Conservation (phyloP, 2,329 filamentous ascomycete species). For the Fusarium subglutinans region DNA sequence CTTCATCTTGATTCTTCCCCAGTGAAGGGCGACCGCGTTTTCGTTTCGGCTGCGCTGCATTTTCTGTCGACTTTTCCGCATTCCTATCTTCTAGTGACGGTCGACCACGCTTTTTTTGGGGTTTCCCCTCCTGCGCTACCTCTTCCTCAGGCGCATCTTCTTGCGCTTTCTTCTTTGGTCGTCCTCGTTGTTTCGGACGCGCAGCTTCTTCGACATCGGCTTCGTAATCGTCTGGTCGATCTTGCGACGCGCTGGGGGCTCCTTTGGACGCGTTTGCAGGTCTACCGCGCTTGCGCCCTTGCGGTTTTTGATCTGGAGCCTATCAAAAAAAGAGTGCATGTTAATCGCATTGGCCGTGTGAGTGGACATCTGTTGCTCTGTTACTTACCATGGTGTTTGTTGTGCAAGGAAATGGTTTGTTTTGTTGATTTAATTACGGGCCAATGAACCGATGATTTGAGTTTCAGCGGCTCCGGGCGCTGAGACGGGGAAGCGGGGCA, state of each 20-base stretch:
- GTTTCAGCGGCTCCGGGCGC: slow-evolving; percentile 26
- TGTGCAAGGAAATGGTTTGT: slow-evolving; percentile 3
- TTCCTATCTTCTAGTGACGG: slow-evolving; percentile 35
- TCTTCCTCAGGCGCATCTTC: slow-evolving; percentile 8
- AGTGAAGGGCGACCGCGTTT: slow-evolving; percentile 50
- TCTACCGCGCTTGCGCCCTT: slow-evolving; percentile 56
- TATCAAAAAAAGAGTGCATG: neutral
- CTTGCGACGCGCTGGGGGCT: slow-evolving; percentile 40
- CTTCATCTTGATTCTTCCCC: slow-evolving; percentile 13
- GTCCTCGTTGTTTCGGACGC: slow-evolving; percentile 36
- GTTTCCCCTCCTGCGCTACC: slow-evolving; percentile 15
- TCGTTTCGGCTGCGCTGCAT: slow-evolving; percentile 44
- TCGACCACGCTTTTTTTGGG: slow-evolving; percentile 43
- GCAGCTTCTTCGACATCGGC: slow-evolving; percentile 40
- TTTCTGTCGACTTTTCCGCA: slow-evolving; percentile 14
- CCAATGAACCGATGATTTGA: slow-evolving; percentile 17
- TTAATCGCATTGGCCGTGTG: neutral
- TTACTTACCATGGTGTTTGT: slow-evolving; percentile 21
- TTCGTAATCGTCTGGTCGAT: slow-evolving; percentile 36
- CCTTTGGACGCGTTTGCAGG: slow-evolving; percentile 54
- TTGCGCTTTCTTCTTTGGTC: slow-evolving; percentile 16
- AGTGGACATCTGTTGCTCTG: neutral
- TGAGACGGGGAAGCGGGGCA: slow-evolving; percentile 31
- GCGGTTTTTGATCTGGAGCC: slow-evolving; percentile 43
- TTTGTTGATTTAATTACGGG: slow-evolving; percentile 18